Conservation (phyloP, 345 rosid genomes). For the Gossypium ekmanianum region DNA sequence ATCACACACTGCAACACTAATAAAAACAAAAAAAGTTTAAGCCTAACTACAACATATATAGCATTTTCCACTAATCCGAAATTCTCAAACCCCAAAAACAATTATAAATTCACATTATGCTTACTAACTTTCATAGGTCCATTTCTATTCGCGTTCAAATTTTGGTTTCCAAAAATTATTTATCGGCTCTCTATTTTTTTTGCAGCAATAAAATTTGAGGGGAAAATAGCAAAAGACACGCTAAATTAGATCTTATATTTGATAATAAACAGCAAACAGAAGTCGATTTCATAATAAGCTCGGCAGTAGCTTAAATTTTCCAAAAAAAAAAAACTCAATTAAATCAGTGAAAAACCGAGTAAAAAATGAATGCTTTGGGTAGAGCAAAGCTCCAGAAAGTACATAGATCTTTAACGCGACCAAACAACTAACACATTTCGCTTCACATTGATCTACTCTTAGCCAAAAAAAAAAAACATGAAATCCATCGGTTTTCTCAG, state of each 20-base stretch:
- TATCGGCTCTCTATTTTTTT: not conserved
- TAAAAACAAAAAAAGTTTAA: conserved; percentile 7
- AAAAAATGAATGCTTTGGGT: not conserved
- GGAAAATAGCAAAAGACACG: not conserved
- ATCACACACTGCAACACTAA: conserved; percentile 39
- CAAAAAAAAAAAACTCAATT: not conserved
- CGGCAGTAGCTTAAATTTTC: not conserved
- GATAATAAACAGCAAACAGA: not conserved
- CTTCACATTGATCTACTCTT: conserved; percentile 37
- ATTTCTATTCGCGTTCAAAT: not conserved
- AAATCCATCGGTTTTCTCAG: conserved; percentile 7
- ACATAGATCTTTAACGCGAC: conserved; percentile 10
- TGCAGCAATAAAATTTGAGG: not conserved
- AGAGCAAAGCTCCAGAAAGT: not conserved
- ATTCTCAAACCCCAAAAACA: conserved; percentile 2
- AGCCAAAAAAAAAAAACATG: conserved; percentile 13
- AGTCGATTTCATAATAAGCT: not conserved
- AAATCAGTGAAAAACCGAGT: not conserved
- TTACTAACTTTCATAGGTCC: not conserved
- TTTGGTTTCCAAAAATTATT: too few species aligned
- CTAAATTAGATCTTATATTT: conserved; percentile 9
- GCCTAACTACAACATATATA: not conserved
- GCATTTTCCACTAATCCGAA: conserved; percentile 19
- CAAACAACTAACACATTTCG: not conserved
- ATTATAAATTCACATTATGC: not conserved